Conservation (phyloP, 768 basidiomycete genomes). For the Leucosporidium creatinivorum region DNA sequence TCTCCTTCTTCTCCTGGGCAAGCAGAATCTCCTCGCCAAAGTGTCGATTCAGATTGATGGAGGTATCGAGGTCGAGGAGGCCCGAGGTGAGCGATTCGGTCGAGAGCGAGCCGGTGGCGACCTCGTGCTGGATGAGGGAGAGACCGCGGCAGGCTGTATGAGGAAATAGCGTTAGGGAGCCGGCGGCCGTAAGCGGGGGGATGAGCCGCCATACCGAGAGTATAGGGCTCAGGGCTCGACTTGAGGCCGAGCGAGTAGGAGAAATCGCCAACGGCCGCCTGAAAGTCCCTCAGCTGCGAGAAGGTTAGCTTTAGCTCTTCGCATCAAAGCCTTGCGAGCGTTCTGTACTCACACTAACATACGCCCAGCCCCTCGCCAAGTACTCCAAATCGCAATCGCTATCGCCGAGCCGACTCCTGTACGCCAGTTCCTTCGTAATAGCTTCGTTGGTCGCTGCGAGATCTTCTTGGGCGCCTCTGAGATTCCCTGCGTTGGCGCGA, state of each 20-base stretch:
- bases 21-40: slow-evolving; percentile 8
- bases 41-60: neutral
- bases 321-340: neutral
- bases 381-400: slow-evolving; percentile 25
- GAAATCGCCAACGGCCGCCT: slow-evolving; percentile 17
- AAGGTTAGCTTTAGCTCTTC: neutral
- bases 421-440: slow-evolving; percentile 8
- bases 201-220: slow-evolving; percentile 1
- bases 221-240: slow-evolving; percentile 20
- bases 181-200: rapidly evolving
- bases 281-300: slow-evolving; percentile 1
- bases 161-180: too few species aligned
- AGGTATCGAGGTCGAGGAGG: slow-evolving; percentile 8
- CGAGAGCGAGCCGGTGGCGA: neutral
- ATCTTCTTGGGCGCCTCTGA: slow-evolving; percentile 8
- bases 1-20: neutral
- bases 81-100: neutral
- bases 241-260: slow-evolving; percentile 2
- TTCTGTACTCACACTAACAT: slow-evolving; percentile 1
- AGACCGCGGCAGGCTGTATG: slow-evolving; percentile 25
- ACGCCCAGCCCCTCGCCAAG: slow-evolving; percentile 5
- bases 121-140: slow-evolving; percentile 16
- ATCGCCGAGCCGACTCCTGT: slow-evolving; percentile 22
- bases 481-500: slow-evolving; percentile 4
- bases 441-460: slow-evolving; percentile 19